Conservation (phyloP, 2,329 filamentous ascomycete genomes). For the Phialocephala sp. region DNA sequence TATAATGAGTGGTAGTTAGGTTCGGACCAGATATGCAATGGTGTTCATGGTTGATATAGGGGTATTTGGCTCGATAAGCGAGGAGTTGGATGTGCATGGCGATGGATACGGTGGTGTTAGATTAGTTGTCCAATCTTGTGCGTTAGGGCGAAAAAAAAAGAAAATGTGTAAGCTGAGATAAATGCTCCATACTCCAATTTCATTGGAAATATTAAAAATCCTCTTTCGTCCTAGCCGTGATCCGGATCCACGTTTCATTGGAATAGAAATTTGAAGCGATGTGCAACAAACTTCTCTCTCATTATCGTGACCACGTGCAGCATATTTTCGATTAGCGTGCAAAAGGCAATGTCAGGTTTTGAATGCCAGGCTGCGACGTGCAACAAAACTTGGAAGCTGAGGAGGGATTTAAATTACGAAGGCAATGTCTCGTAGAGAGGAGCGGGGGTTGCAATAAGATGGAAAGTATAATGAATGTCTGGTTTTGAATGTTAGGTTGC, state of each 20-base stretch:
- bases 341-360: too few species aligned
- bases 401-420: too few species aligned
- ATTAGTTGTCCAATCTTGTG: neutral
- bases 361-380: too few species aligned
- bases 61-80: neutral
- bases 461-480: too few species aligned
- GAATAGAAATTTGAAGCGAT: neutral
- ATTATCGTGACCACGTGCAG: neutral
- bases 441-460: too few species aligned
- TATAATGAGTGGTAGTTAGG: constrained; percentile 24
- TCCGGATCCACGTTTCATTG: neutral
- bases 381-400: too few species aligned
- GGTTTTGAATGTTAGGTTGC: too few species aligned
- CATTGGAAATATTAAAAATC: neutral
- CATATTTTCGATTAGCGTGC: neutral
- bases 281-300: neutral
- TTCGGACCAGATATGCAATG: too few species aligned
- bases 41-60: neutral
- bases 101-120: neutral
- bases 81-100: neutral
- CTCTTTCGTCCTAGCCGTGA: neutral
- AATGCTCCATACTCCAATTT: neutral
- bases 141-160: neutral
- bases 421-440: too few species aligned
- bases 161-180: too few species aligned